Conservation (phyloP, 805 yeast genomes). For the Grigorovia humatica region DNA sequence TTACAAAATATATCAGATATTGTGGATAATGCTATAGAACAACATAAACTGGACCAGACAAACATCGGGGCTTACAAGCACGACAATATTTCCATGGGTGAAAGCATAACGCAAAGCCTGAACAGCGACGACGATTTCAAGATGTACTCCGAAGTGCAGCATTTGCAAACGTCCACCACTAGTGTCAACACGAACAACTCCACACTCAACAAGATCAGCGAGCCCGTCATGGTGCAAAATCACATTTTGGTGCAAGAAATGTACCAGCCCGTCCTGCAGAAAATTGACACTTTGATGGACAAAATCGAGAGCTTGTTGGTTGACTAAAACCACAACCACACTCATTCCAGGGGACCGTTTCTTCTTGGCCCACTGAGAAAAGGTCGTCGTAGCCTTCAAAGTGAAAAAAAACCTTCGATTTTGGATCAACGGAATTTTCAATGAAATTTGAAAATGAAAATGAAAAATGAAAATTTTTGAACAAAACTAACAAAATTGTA, state of each 20-base stretch:
- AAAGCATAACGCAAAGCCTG: neutral
- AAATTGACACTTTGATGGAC: slow-evolving; percentile 30
- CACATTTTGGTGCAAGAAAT: slow-evolving; percentile 35
- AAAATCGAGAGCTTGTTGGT: slow-evolving; percentile 12
- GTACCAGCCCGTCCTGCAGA: slow-evolving; percentile 48
- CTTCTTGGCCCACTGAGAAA: neutral
- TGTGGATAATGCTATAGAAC: slow-evolving; percentile 11
- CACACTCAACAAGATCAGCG: neutral
- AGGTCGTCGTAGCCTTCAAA: neutral
- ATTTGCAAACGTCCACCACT: slow-evolving; percentile 13
- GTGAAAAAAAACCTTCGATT: neutral
- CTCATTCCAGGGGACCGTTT: neutral
- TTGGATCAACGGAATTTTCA: neutral
- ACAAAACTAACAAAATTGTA: too few relatives aligned
- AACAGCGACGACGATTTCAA: slow-evolving; percentile 3
- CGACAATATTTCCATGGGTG: neutral
- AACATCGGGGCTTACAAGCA: neutral
- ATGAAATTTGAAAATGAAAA: neutral
- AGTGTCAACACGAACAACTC: slow-evolving; percentile 17
- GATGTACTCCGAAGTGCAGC: slow-evolving; percentile 1
- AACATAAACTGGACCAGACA: neutral
- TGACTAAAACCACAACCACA: neutral
- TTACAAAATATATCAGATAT: slow-evolving; percentile 33
- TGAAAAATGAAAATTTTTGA: neutral
- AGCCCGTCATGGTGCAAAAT: neutral